Conservation (phyloP, 345 rosid genomes). For the Sisymbrium irio region DNA sequence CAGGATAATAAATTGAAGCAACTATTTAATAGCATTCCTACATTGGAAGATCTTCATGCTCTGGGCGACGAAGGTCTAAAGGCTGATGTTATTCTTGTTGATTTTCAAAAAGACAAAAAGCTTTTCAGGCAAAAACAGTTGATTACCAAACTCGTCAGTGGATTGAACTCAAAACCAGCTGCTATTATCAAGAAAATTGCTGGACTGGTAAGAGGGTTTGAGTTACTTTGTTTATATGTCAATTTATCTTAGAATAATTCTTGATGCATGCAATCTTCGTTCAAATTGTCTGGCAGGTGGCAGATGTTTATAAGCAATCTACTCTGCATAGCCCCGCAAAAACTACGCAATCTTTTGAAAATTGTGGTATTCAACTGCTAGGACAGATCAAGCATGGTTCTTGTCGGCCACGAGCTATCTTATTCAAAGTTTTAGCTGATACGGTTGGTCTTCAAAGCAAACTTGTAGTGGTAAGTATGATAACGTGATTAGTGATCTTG, state of each 20-base stretch:
- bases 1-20: conserved; percentile 91
- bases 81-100: conserved; percentile 85
- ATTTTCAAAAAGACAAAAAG: conserved; percentile 80
- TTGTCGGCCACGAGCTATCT: conserved; percentile 87
- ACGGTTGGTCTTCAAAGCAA: conserved; percentile 88
- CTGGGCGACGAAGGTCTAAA: conserved; percentile 69
- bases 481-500: background rate
- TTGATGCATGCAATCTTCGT: background rate
- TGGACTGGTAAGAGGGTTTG: conserved; percentile 65
- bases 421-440: conserved; percentile 94
- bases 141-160: conserved; percentile 70
- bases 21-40: conserved; percentile 64
- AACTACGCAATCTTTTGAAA: conserved; percentile 64
- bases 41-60: conserved; percentile 83
- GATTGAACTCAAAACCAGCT: conserved; percentile 86
- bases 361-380: conserved; percentile 72
- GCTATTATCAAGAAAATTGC: conserved; percentile 87
- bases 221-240: conserved; percentile 2
- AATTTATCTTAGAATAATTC: background rate
- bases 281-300: conserved; percentile 50
- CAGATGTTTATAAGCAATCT: conserved; percentile 81
- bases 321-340: conserved; percentile 78
- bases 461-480: conserved; percentile 85
- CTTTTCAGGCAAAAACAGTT: conserved; percentile 83
- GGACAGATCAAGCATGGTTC: conserved; percentile 95